Evolutionary conservation across 2,329 filamentous ascomycete genomes (phyloP), one percentile per base, ranked within the genome.

Genomic region (Microdochium trichocladiopsis): DNA sequence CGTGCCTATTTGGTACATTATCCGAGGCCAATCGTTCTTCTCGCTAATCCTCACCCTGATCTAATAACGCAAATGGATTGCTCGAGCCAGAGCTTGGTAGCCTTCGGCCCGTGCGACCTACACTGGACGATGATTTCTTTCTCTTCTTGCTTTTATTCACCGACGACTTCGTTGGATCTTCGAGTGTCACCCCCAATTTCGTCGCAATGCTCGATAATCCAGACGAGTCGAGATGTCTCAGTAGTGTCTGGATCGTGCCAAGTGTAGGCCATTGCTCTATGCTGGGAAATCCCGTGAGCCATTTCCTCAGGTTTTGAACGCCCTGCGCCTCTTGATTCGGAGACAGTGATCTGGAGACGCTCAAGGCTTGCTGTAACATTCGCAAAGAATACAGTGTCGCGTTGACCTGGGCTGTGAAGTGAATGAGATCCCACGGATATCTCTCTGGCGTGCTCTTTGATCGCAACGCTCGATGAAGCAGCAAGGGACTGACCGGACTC

Each of bases 361-460:
- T 68, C 2, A 78, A 56, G 3, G 83, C 62, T 60, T 84, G 80
- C 54, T 68, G 67, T 21, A 78, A 62, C 55, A 82, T 78, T 45
- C 82, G 74, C 1, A 87, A 61, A 1, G 84, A 87, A 60, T 87
- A 88, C 5, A 82, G 65, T 1, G 76, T 72, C 4, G 79, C 80
- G 51, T 86, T 80, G 0, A 83, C 65, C 56, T 86, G 80, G 0
- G 84, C 83, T 9, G 75, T 64, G 48, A 86, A 72, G 59, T 90
- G 86, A 45, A 87, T 66, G 18, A 77, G 69, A 10, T 77, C 70
- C 86, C 85, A 88, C 1, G 72, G 68, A 57, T 64, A 48, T 60
- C 57, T 47, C 33, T 68, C 57, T 11, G 71, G 51, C 2, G 60
- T 58, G n/a, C 69, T 63, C 2, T 59, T 61, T 1, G 54, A 53